Percentiles rank a stretch among this genome's conserved stretches.
Conservation (phyloP, 169 alveolate genomes). For the Neospora caninum region DNA sequence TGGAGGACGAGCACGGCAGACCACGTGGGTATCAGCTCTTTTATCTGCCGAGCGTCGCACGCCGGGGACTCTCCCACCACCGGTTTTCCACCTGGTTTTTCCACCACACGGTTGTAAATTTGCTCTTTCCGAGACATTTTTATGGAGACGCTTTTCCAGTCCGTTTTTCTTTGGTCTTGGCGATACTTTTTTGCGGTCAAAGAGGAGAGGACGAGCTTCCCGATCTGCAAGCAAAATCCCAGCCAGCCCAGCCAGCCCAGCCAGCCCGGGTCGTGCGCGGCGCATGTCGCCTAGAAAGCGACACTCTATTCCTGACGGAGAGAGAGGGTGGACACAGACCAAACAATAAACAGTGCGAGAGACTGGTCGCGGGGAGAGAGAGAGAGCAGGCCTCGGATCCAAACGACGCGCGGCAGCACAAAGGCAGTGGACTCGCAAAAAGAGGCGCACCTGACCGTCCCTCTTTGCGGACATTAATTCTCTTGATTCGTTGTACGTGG, state of each 20-base stretch:
- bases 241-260: conserved; percentile 16
- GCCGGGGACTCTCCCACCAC: neutral
- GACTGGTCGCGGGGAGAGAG: too few relatives aligned
- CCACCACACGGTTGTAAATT: neutral
- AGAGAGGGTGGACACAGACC: too few relatives aligned
- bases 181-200: too few relatives aligned
- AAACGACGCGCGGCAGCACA: too few relatives aligned
- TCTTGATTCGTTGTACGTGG: too few relatives aligned
- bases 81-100: neutral
- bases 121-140: neutral
- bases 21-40: neutral
- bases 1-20: neutral
- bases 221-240: neutral
- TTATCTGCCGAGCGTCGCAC: neutral
- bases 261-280: conserved; percentile 19
- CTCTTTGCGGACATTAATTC: too few relatives aligned
- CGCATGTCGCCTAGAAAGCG: conserved; percentile 16
- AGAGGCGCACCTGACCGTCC: too few relatives aligned
- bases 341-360: too few relatives aligned
- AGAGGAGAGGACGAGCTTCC: neutral
- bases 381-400: too few relatives aligned
- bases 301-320: neutral
- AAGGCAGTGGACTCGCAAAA: too few relatives aligned
- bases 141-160: neutral
- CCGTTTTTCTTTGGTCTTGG: too few relatives aligned